phyloP scores from a whole-genome alignment of 441 rosid species.

The Adansonia madagascariensis region DNA sequence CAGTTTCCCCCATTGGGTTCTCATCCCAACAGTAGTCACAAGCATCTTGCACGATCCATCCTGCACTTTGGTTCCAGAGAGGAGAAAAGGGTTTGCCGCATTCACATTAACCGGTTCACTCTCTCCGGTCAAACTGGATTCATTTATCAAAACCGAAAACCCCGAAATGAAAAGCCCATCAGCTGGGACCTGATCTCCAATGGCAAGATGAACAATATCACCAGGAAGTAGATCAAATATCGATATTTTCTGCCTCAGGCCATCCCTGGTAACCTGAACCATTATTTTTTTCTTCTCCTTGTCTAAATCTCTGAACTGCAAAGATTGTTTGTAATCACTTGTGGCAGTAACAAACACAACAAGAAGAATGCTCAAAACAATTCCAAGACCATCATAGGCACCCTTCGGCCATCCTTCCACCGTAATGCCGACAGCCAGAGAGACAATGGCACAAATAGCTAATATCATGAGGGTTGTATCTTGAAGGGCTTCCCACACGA shows the following conservation, averaged over 20 bases:
- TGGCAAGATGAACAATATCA: slow-evolving; percentile 57
- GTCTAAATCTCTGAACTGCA: slow-evolving; percentile 72
- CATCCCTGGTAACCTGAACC: slow-evolving; percentile 51
- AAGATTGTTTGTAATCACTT: slow-evolving; percentile 75
- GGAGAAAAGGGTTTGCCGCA: slow-evolving; percentile 49
- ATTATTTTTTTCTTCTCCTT: slow-evolving; percentile 53
- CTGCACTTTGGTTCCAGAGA: slow-evolving; percentile 63
- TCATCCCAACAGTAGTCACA: slow-evolving; percentile 62
- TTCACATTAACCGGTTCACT: slow-evolving; percentile 55
- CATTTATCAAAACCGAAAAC: slow-evolving; percentile 54
- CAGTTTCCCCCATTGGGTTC: slow-evolving; percentile 66
- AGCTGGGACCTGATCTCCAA: slow-evolving; percentile 63
- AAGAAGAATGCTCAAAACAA: slow-evolving; percentile 71
- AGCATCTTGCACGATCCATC: slow-evolving; percentile 65
- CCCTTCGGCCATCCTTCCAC: slow-evolving; percentile 85
- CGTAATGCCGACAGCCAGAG: slow-evolving; percentile 67
- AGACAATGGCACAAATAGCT: slow-evolving; percentile 62
- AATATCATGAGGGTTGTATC: slow-evolving; percentile 81
- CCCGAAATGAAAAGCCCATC: slow-evolving; percentile 59
- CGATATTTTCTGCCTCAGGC: slow-evolving; percentile 57
- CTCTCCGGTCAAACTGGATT: slow-evolving; percentile 62
- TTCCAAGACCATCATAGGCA: slow-evolving; percentile 82
- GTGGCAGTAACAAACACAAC: slow-evolving; percentile 82
- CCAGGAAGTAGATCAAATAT: slow-evolving; percentile 61
- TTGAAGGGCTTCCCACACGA: slow-evolving; percentile 79